These are phyloP conservation scores for Septoria linicola DNA, from an alignment of 2,329 filamentous ascomycete species.

Conservation along the genomic window DNA sequence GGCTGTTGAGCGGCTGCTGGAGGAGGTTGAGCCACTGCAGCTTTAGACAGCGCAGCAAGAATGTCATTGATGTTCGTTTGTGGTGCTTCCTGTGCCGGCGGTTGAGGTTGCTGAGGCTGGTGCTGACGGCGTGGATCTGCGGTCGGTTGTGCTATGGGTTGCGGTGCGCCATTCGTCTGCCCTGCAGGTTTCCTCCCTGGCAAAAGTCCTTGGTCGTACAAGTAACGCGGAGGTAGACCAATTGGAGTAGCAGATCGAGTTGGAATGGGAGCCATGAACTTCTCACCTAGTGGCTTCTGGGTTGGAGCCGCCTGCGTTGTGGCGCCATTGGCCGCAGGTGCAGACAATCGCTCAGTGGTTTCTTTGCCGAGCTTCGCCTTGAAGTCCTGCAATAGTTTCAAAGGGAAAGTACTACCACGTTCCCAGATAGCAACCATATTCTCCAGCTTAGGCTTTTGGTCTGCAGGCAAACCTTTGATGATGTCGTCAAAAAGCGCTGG, in stretches of 20 bases:
- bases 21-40: slow-evolving; percentile 29
- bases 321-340: slow-evolving; percentile 22
- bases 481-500: slow-evolving; percentile 95
- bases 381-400: slow-evolving; percentile 75
- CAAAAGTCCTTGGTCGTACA: slow-evolving; percentile 36
- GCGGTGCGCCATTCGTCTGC: slow-evolving; percentile 21
- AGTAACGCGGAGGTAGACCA: slow-evolving; percentile 34
- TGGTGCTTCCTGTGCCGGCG: slow-evolving; percentile 24
- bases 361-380: slow-evolving; percentile 58
- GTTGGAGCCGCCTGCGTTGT: slow-evolving; percentile 18
- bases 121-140: slow-evolving; percentile 16
- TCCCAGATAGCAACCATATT: slow-evolving; percentile 99
- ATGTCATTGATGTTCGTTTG: slow-evolving; percentile 38
- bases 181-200: slow-evolving; percentile 19
- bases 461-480: slow-evolving; percentile 78
- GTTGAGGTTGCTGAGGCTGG: slow-evolving; percentile 18
- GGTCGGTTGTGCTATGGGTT: slow-evolving; percentile 11
- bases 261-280: slow-evolving; percentile 34
- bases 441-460: slow-evolving; percentile 97
- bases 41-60: slow-evolving; percentile 37
- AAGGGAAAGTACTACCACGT: slow-evolving; percentile 86
- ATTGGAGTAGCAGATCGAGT: slow-evolving; percentile 35
- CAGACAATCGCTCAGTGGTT: slow-evolving; percentile 10
- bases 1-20: slow-evolving; percentile 22
- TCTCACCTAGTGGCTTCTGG: slow-evolving; percentile 28